Evolutionary conservation across 2,329 filamentous ascomycete species (phyloP).

Genomic region (Metarhizium humberi): DNA sequence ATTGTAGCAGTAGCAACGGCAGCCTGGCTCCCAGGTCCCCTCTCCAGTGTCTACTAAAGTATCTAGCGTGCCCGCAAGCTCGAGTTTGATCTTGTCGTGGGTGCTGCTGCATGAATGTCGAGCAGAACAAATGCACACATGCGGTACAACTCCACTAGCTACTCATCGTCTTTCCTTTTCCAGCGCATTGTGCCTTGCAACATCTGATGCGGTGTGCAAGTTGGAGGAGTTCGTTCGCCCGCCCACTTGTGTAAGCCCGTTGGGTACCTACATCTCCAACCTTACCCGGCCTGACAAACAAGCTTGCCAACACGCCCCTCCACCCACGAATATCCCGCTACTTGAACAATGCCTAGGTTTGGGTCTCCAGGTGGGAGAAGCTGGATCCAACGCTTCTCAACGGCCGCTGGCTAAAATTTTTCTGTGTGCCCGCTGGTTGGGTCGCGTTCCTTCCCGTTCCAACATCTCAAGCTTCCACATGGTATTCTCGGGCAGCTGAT

Average conservation of each 20-base stretch:
- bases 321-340: neutral
- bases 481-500: neutral
- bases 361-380: neutral
- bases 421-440: neutral
- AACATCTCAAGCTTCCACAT: neutral
- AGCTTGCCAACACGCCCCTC: neutral
- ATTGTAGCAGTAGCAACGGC: neutral
- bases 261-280: neutral
- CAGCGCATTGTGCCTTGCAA: neutral
- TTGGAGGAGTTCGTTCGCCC: slow-evolving; percentile 1
- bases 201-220: slow-evolving; percentile 4
- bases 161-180: neutral
- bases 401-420: neutral
- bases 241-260: neutral
- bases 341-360: neutral
- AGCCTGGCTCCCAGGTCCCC: neutral
- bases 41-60: neutral
- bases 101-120: neutral
- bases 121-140: neutral
- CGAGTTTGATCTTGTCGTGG: neutral
- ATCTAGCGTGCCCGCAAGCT: neutral
- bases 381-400: neutral
- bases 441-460: neutral
- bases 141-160: neutral
- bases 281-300: neutral